These are phyloP conservation scores for Tephrocybe sp. DNA, from an alignment of 768 basidiomycete species.

Conservation along the genomic window DNA sequence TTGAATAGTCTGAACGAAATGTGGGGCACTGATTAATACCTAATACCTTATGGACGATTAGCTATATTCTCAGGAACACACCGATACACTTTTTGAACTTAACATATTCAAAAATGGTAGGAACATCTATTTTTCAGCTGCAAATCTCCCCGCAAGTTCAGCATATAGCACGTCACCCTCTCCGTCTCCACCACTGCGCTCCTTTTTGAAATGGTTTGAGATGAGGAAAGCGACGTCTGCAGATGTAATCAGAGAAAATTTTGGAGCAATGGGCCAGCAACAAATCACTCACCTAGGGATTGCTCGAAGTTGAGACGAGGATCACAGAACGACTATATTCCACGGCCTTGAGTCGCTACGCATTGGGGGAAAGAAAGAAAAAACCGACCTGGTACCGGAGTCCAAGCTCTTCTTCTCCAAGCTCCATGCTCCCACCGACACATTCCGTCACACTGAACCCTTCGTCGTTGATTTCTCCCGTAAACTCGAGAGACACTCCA, in stretches of 20 bases:
- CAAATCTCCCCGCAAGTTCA: constrained; percentile 31
- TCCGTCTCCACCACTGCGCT: constrained; percentile 40
- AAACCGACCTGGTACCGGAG: constrained; percentile 76
- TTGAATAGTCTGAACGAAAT: no score
- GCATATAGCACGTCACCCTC: constrained; percentile 34
- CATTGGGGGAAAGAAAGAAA: neutral
- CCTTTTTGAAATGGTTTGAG: constrained; percentile 77
- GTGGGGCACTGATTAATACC: no score
- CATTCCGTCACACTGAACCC: constrained; percentile 97
- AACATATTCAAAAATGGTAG: no score
- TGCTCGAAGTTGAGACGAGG: constrained; percentile 94
- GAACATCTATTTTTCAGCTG: neutral
- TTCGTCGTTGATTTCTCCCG: constrained; percentile 87
- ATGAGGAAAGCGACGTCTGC: constrained; percentile 85
- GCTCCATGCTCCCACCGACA: constrained; percentile 93
- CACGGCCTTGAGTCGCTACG: neutral
- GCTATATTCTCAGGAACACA: no score
- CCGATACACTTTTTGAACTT: no score
- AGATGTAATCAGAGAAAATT: constrained; percentile 9
- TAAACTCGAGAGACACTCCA: constrained; percentile 88
- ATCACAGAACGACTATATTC: constrained; percentile 86
- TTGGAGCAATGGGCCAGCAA: neutral
- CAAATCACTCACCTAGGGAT: constrained; percentile 66
- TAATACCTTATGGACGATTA: no score
- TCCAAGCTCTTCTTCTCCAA: constrained; percentile 86